Percentiles rank a stretch among this genome's conserved stretches.
phyloP scores from a whole-genome alignment of 2,329 filamentous ascomycete species.

The Verticillium albo-atrum region DNA sequence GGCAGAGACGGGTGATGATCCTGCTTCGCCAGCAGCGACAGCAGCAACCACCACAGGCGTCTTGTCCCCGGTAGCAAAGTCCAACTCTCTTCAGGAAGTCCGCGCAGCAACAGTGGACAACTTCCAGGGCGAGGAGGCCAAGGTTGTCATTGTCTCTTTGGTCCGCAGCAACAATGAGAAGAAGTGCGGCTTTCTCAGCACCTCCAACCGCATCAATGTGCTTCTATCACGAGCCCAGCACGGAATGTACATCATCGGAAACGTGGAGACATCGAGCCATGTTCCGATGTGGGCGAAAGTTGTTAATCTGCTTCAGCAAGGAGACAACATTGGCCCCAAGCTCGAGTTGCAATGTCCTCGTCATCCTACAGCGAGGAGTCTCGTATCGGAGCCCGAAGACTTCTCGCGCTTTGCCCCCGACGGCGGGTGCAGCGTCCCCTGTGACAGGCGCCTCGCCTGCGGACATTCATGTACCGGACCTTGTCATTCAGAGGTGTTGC shows the following conservation, averaged over 20 bases:
- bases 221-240: conserved; percentile 62
- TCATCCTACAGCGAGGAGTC: conserved; percentile 49
- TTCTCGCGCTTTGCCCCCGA: conserved; percentile 55
- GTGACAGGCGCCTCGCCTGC: conserved; percentile 43
- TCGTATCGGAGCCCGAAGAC: conserved; percentile 49
- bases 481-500: conserved; percentile 44
- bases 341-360: conserved; percentile 58
- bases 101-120: conserved; percentile 67
- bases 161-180: conserved; percentile 61
- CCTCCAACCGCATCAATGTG: conserved; percentile 65
- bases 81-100: conserved; percentile 41
- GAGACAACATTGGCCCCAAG: conserved; percentile 40
- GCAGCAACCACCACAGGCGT: conserved; percentile 4
- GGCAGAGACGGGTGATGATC: conserved; percentile 19
- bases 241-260: conserved; percentile 69
- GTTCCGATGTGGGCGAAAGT: conserved; percentile 63
- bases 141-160: conserved; percentile 65
- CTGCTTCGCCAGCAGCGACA: neutral
- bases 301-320: conserved; percentile 41
- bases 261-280: conserved; percentile 50
- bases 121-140: conserved; percentile 73
- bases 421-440: conserved; percentile 53
- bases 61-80: conserved; percentile 11
- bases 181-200: conserved; percentile 62
- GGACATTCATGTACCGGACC: conserved; percentile 41